A percentile compares a stretch with the other conserved stretches of the same genome.
These are phyloP conservation scores for Sporisorium graminicola DNA, from an alignment of 1,284 basidiomycete species.

Conservation along the genomic window DNA sequence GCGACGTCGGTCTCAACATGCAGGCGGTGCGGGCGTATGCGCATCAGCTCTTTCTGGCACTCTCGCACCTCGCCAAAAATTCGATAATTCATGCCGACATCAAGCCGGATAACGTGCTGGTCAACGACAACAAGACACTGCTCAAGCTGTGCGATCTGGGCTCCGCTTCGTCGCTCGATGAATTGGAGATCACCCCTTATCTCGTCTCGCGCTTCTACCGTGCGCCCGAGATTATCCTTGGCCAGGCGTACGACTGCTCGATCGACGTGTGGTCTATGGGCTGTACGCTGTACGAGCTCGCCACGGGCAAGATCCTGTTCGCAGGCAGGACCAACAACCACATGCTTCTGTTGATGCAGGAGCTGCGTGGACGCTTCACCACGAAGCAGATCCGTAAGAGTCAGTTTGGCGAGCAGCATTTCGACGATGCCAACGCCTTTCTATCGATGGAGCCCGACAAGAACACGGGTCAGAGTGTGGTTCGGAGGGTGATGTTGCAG, in stretches of 20 bases:
- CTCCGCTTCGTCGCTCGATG: conserved; percentile 90
- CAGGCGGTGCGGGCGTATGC: conserved; percentile 97
- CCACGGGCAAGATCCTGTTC: conserved; percentile 98
- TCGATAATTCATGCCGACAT: conserved; percentile 98
- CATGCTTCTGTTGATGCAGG: conserved; percentile 84
- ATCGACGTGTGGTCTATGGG: conserved; percentile 98
- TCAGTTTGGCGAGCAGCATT: conserved; percentile 89
- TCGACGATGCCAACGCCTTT: conserved; percentile 82
- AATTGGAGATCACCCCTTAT: conserved; percentile 98
- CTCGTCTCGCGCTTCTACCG: conserved; percentile 98
- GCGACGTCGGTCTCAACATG: conserved; percentile 96
- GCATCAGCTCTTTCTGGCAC: conserved; percentile 91
- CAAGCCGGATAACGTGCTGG: conserved; percentile 69
- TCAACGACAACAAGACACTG: conserved; percentile 92
- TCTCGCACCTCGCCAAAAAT: conserved; percentile 86
- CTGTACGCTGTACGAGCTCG: conserved; percentile 96
- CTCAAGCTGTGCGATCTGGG: conserved; percentile 97
- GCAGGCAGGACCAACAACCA: conserved; percentile 97
- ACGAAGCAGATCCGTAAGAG: conserved; percentile 93
- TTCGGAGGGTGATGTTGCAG: conserved; percentile 84
- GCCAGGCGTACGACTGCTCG: conserved; percentile 91
- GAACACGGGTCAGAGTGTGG: conserved; percentile 75
- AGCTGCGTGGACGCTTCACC: conserved; percentile 93
- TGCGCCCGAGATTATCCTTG: conserved; percentile 98
- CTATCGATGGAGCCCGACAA: conserved; percentile 60